Base-by-base conservation (phyloP, 768 basidiomycete species). In the Dacryopinax spathularia region DNA sequence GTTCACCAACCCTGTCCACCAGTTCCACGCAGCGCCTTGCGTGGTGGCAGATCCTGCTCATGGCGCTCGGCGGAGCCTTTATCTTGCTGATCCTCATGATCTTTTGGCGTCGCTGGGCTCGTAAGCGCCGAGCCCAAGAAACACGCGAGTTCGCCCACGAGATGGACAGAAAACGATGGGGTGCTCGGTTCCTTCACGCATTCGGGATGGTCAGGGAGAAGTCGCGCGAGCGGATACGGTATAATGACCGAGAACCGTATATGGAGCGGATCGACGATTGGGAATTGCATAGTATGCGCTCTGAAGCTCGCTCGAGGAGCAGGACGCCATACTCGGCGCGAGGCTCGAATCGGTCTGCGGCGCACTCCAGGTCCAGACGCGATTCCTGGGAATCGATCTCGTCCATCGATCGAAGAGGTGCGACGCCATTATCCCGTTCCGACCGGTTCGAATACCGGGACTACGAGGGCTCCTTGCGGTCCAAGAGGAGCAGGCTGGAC, bases 31-130 rank as follows among this genome's bases (percentile, higher is more conserved):
- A 56, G 60, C 16, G 18, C 20, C 37, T 63, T 9, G 35, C 31
- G 22, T 91, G 89, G 89, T 91, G 89, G 88, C 79, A 91, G 75
- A 89, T 91, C 67, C 76, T 91, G 63, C 80, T 91, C 63, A 91
- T 91, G 87, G 77, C 84, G 0, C 81, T 90, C 35, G 88, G 89
- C 10, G 87, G 86, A 70, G 84, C 85, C 16, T 87, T 91, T 73
- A 84, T 91, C 73, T 84, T 89, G 71, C 63, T 89, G 39, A 72
- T 81, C 48, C 72, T 89, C 65, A 70, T 91, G 65, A 79, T 82
- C 76, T 80, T 78, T 67, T 90, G 85, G 82, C 82, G 89, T 25
- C 79, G 86, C 18, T 83, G 81, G 60, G 84, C 83, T 37, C 82
- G 83, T 71, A 85, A 84, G 71, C 79, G 81, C 69, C 83, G 88